These are phyloP conservation scores for Penicillium paradoxum DNA, from an alignment of 495 filamentous ascomycete genomes.

Conservation along the genomic window DNA sequence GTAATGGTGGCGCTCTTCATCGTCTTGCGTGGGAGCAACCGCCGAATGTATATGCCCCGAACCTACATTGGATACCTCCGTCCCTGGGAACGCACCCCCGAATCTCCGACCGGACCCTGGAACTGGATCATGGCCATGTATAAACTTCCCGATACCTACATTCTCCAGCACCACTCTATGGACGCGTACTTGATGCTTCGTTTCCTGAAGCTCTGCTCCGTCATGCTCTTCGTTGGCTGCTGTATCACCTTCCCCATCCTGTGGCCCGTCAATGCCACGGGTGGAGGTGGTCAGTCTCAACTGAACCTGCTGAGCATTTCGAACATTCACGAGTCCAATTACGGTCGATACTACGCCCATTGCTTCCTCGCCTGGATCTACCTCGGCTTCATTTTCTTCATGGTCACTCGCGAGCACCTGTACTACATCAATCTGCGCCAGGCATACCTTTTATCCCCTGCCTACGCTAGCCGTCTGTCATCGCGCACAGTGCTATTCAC, in stretches of 20 bases:
- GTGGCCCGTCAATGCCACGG: slow-evolving; percentile 81
- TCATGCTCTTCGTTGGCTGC: slow-evolving; percentile 74
- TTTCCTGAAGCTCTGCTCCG: slow-evolving; percentile 67
- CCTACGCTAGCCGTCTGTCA: slow-evolving; percentile 84
- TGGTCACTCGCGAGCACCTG: slow-evolving; percentile 86
- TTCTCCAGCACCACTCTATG: slow-evolving; percentile 83
- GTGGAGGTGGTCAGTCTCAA: slow-evolving; percentile 53
- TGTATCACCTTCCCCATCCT: slow-evolving; percentile 80
- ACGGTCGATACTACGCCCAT: slow-evolving; percentile 73
- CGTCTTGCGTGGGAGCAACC: slow-evolving; percentile 64
- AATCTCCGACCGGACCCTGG: slow-evolving; percentile 62
- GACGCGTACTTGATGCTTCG: slow-evolving; percentile 86
- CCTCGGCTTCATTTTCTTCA: slow-evolving; percentile 79
- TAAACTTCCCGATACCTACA: slow-evolving; percentile 75
- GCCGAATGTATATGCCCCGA: slow-evolving; percentile 79
- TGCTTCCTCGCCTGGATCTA: slow-evolving; percentile 69
- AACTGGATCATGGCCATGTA: slow-evolving; percentile 75
- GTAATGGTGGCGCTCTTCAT: slow-evolving; percentile 70
- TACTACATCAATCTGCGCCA: slow-evolving; percentile 95
- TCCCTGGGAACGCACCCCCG: slow-evolving; percentile 61
- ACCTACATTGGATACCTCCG: slow-evolving; percentile 76
- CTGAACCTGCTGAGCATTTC: slow-evolving; percentile 74
- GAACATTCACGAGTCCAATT: slow-evolving; percentile 54
- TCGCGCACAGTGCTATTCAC: slow-evolving; percentile 92
- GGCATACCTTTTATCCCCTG: slow-evolving; percentile 84